Evolutionary conservation across 805 yeast species (phyloP), one percentile per base, ranked within the genome.

Genomic region (Wickerhamomyces canadensis): DNA sequence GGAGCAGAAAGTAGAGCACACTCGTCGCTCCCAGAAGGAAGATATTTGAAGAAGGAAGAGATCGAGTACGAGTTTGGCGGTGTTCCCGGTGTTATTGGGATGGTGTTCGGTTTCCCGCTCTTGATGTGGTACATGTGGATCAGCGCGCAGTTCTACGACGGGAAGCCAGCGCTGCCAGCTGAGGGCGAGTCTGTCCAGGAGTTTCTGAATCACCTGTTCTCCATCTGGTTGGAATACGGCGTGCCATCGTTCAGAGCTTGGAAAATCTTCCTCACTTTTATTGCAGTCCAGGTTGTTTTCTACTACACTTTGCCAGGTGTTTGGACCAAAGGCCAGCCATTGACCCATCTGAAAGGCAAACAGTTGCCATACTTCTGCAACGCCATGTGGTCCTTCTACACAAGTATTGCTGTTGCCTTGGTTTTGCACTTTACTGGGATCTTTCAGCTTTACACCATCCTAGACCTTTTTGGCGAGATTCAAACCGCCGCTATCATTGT

Each of bases 101-200:
- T 93, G 98, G 76, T 91, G 80, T 57, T 76, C 31, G 95, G 95
- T 4, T 93, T 93, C 66, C 98, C 98, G 7, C 55, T 81, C 33
- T 69, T 93, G 55, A 93, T 93, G 98, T 86, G 82, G 72, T 93
- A 93, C 64, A 83, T 93, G 93, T 91, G 96, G 94, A 79, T 91
- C 37, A 74, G 87, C 52, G 91, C 93, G 35, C 74, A 76, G 44
- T 88, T 82, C 60, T 86, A 87, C 62, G 67, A 67, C 45, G 96
- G 96, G 2, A 54, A 65, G 34, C 70, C 85, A 21, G 87, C 95
- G 18, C 63, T 70, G 60, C 96, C 96, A 4, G 55, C 58, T 0
- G 68, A 58, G 4, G 78, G 65, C 34, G 77, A 83, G 60, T 51
- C 73, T 7, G 37, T 52, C 34, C 22, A 15, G 9, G 70, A 70